Evolutionary conservation across 192 early-diverging fungal species (phyloP), one percentile per base, ranked within the genome.

Genomic region (Coemansia javaensis): DNA sequence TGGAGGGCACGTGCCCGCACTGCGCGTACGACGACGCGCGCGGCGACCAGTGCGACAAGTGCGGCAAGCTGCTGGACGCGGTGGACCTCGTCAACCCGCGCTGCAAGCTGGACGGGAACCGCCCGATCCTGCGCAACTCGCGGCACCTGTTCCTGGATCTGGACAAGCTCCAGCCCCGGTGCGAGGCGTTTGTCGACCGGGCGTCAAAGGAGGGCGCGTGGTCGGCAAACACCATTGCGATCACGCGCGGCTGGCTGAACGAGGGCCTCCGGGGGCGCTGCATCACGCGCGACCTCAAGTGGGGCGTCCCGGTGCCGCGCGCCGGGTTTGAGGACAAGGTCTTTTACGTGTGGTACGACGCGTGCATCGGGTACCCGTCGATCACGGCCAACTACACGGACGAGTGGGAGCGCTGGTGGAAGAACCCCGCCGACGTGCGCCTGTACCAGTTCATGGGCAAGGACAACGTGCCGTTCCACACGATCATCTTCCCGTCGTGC

Each of bases 401-500:
- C 42, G 84, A 95, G 18, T 97, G 94, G 94, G 82, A 93, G 67
- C 81, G 88, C 59, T 99, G 97, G 97, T 99, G 97, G 94, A 94
- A 94, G 80, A 97, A 99, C 76, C 93, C 93, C 0, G 79, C 91
- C 16, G 65, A 99, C 36, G 94, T 99, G 42, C 79, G 90, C 66
- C 81, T 98, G 57, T 98, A 90, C 79, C 94, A 99, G 79, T 99
- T 99, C 64, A 97, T 99, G 94, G 97, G 97, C 56, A 99, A 99
- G 77, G 97, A 99, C 68, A 99, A 99, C 47, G 94, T 99, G 15
- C 93, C 92, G 32, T 99, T 99, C 85, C 97, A 99, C 64, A 90
- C 94, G 2, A 89, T 98, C 31, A 81, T 99, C 39, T 99, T 98
- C 86, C 97, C 97, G 24, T 86, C 81, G 44, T 72, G 85, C 16